A percentile compares a stretch with the other conserved stretches of the same genome.
These are phyloP conservation scores for Aegilops speltoides DNA, from an alignment of 176 grass and related monocot species.

Conservation along the genomic window DNA sequence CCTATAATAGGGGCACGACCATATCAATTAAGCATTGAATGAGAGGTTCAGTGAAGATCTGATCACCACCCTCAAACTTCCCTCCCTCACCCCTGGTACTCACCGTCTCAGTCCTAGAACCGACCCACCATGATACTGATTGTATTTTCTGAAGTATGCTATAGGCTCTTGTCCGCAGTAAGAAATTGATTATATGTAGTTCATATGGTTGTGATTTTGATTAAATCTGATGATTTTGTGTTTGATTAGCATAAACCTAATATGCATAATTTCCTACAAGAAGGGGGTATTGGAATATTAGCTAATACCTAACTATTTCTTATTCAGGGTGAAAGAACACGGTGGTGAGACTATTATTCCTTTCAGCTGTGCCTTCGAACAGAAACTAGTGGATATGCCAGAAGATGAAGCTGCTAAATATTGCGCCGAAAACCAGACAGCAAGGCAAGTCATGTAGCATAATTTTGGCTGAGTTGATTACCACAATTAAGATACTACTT, in stretches of 20 bases:
- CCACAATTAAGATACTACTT: no score
- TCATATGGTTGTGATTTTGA: background rate
- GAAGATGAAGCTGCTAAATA: constrained; percentile 98
- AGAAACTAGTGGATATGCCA: constrained; percentile 89
- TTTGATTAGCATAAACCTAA: background rate
- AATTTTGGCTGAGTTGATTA: no score
- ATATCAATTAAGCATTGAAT: background rate
- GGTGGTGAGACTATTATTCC: constrained; percentile 92
- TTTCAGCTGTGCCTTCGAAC: constrained; percentile 88
- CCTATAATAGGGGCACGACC: background rate
- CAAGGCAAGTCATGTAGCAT: constrained; percentile 45
- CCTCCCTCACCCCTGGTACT: background rate
- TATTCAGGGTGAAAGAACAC: constrained; percentile 89
- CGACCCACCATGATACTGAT: background rate
- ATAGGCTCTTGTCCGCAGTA: background rate
- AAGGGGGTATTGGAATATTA: background rate
- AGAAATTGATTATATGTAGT: background rate
- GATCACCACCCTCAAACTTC: background rate
- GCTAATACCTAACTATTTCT: background rate
- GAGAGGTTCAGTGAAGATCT: background rate
- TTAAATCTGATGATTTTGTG: background rate
- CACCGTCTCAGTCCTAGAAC: background rate
- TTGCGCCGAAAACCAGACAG: constrained; percentile 75
- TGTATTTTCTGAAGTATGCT: background rate
- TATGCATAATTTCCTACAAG: background rate